Percentiles rank a stretch among this genome's conserved stretches.
Conservation (phyloP, 1,284 basidiomycete genomes). For the Pascua guehoae region DNA sequence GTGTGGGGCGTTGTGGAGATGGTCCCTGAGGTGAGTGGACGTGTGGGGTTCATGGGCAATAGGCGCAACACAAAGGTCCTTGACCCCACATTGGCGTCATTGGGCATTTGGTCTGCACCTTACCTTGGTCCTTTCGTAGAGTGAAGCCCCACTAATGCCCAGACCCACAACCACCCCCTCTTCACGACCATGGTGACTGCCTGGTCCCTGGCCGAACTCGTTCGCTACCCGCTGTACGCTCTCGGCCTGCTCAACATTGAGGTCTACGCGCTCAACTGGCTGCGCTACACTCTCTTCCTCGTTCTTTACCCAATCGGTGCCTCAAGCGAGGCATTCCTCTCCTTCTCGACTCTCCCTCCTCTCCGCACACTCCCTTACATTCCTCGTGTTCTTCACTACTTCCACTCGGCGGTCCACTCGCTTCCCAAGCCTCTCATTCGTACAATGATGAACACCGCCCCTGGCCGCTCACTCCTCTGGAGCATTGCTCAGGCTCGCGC, state of each 20-base stretch:
- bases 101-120: background rate
- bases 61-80: background rate
- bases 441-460: conserved; percentile 22
- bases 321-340: conserved; percentile 80
- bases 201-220: conserved; percentile 87
- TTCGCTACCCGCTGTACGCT: conserved; percentile 90
- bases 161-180: conserved; percentile 71
- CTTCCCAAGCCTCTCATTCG: conserved; percentile 25
- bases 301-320: conserved; percentile 90
- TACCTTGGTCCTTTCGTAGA: background rate
- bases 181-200: conserved; percentile 91
- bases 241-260: conserved; percentile 60
- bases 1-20: conserved; percentile 78
- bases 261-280: conserved; percentile 48
- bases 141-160: background rate
- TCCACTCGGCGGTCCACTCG: conserved; percentile 19
- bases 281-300: conserved; percentile 86
- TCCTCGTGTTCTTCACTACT: conserved; percentile 17
- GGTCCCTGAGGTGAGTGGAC: conserved; percentile 49
- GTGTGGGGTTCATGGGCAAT: background rate
- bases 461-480: conserved; percentile 35
- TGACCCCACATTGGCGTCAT: background rate
- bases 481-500: conserved; percentile 27
- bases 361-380: conserved; percentile 45
- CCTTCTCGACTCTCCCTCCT: conserved; percentile 69